Conservation (phyloP, 2,329 filamentous ascomycete species). For the Ascochyta pisi region DNA sequence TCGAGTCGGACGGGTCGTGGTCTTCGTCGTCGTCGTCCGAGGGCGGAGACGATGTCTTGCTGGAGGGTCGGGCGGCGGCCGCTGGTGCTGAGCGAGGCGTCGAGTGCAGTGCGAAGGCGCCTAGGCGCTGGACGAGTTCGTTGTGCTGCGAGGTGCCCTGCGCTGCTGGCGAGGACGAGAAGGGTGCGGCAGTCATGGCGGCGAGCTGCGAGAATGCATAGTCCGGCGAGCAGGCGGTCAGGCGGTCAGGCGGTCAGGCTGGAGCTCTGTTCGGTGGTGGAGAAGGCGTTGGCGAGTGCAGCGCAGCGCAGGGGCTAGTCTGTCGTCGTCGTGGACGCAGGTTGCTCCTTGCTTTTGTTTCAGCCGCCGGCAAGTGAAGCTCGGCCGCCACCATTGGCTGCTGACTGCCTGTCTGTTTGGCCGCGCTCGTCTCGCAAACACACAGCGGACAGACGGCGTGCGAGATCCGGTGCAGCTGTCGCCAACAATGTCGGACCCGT, state of each 20-base stretch:
- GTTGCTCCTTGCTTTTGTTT: slow-evolving; percentile 44
- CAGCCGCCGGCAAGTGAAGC: slow-evolving; percentile 36
- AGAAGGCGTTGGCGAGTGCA: slow-evolving; percentile 27
- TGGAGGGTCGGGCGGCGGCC: slow-evolving; percentile 10
- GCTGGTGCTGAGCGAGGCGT: slow-evolving; percentile 16
- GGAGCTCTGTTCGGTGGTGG: slow-evolving; percentile 24
- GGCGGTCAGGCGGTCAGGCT: slow-evolving; percentile 16
- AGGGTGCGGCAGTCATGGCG: slow-evolving; percentile 37
- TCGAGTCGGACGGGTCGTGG: slow-evolving; percentile 6
- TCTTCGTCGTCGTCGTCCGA: not conserved
- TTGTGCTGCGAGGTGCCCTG: slow-evolving; percentile 14
- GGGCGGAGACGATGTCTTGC: slow-evolving; percentile 11
- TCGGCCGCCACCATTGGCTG: slow-evolving; percentile 32
- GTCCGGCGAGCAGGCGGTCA: slow-evolving; percentile 15
- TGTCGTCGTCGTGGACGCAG: slow-evolving; percentile 34
- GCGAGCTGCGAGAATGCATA: slow-evolving; percentile 39
- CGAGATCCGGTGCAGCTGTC: slow-evolving; percentile 22
- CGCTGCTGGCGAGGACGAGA: slow-evolving; percentile 24
- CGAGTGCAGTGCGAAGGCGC: slow-evolving; percentile 28
- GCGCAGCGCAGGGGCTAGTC: slow-evolving; percentile 19
- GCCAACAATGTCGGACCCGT: slow-evolving; percentile 15
- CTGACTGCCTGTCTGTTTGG: slow-evolving; percentile 29
- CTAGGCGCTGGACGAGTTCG: slow-evolving; percentile 31
- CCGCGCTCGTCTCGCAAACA: slow-evolving; percentile 21
- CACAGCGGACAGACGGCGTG: slow-evolving; percentile 34